Evolutionary conservation across 1,284 basidiomycete species (phyloP).

Genomic region (Farysia itapuensis): DNA sequence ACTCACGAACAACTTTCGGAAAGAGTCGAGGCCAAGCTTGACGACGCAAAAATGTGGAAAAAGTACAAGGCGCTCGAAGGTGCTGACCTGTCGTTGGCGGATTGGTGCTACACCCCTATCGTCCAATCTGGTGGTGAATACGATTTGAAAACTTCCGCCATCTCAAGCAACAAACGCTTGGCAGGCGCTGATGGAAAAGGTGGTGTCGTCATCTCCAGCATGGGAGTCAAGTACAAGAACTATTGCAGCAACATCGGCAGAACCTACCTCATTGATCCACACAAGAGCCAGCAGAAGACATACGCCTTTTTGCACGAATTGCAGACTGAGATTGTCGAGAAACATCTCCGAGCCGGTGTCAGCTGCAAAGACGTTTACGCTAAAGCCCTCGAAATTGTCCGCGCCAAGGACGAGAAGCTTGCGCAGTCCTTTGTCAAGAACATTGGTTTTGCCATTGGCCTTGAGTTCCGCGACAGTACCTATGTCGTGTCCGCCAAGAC

Average conservation of each 20-base stretch:
- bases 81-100: slow-evolving; percentile 80
- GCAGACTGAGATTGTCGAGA: slow-evolving; percentile 74
- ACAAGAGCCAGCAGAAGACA: slow-evolving; percentile 68
- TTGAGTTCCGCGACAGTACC: slow-evolving; percentile 88
- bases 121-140: slow-evolving; percentile 91
- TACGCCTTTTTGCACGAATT: slow-evolving; percentile 78
- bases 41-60: slow-evolving; percentile 68
- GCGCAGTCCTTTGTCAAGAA: slow-evolving; percentile 85
- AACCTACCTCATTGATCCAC: slow-evolving; percentile 92
- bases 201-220: slow-evolving; percentile 76
- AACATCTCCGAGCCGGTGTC: slow-evolving; percentile 76
- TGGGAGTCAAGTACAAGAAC: slow-evolving; percentile 88
- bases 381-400: slow-evolving; percentile 73
- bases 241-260: slow-evolving; percentile 90
- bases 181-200: slow-evolving; percentile 80
- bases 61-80: slow-evolving; percentile 67
- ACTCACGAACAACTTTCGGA: slow-evolving; percentile 81
- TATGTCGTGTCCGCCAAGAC: slow-evolving; percentile 84
- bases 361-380: slow-evolving; percentile 78
- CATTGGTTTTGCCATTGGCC: slow-evolving; percentile 73
- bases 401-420: slow-evolving; percentile 76
- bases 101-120: slow-evolving; percentile 93
- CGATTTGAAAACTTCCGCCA: slow-evolving; percentile 81
- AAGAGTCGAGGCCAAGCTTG: slow-evolving; percentile 82
- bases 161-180: slow-evolving; percentile 68